phyloP scores from a whole-genome alignment of 2,329 filamentous ascomycete species.

The Colletotrichum eleusines region DNA sequence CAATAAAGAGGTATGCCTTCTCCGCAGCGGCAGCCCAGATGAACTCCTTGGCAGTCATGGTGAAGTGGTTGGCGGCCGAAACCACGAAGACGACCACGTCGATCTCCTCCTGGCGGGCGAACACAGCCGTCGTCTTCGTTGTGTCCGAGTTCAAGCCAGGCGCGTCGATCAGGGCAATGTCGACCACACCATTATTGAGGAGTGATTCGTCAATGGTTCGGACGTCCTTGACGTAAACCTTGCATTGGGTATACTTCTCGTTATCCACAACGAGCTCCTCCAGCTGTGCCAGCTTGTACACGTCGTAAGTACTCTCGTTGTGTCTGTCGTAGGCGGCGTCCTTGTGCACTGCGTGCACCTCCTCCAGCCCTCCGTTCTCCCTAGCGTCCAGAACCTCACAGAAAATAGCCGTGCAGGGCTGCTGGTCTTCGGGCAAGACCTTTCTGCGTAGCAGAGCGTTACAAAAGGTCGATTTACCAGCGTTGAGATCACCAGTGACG shows the following conservation, averaged over 20 bases:
- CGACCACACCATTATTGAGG: conserved; percentile 96
- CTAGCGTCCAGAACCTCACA: conserved; percentile 95
- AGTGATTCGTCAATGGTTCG: conserved; percentile 91
- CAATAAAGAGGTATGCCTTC: conserved; percentile 99
- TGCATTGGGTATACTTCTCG: conserved; percentile 91
- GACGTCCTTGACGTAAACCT: conserved; percentile 94
- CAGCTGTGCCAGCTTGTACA: conserved; percentile 81
- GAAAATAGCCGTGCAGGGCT: conserved; percentile 98
- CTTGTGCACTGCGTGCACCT: conserved; percentile 94
- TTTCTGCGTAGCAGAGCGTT: conserved; percentile 95
- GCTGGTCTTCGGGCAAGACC: conserved; percentile 94
- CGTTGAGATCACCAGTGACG: conserved; percentile 95
- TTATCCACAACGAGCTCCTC: conserved; percentile 94
- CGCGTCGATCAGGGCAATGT: conserved; percentile 97
- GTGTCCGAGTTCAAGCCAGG: conserved; percentile 96
- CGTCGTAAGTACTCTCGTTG: conserved; percentile 94
- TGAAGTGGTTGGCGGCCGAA: conserved; percentile 97
- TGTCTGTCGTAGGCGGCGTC: conserved; percentile 84
- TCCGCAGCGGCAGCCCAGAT: conserved; percentile 95
- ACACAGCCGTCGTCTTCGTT: conserved; percentile 96
- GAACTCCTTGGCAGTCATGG: conserved; percentile 96
- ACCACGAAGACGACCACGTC: conserved; percentile 99
- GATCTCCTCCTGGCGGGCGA: conserved; percentile 97
- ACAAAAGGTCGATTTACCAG: conserved; percentile 98
- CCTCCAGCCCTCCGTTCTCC: conserved; percentile 91